These are phyloP conservation scores for Colletotrichum theobromicola DNA, from an alignment of 2,329 filamentous ascomycete species.

Conservation along the genomic window DNA sequence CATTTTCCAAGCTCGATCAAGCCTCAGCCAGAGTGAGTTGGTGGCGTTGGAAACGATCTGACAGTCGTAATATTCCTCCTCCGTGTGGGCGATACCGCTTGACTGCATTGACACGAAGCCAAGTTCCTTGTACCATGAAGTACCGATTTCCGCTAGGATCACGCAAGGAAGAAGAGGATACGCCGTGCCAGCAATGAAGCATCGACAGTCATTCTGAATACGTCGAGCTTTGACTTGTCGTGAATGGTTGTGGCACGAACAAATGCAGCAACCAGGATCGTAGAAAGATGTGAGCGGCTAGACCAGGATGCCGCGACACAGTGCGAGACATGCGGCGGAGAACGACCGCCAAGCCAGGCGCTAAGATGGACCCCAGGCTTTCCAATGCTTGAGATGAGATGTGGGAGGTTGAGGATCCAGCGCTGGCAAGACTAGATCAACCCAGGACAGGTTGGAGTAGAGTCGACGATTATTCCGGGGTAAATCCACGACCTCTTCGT, in stretches of 20 bases:
- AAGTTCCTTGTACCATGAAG: background rate
- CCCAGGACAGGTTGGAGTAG: background rate
- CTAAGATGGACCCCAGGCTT: background rate
- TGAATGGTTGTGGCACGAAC: background rate
- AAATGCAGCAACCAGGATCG: background rate
- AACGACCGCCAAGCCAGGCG: background rate
- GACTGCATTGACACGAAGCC: background rate
- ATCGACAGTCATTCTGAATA: background rate
- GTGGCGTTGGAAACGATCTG: background rate
- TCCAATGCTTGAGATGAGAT: background rate
- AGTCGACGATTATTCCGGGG: background rate
- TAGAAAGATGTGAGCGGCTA: background rate
- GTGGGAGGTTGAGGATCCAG: background rate
- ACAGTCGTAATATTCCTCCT: background rate
- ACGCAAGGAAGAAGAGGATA: background rate
- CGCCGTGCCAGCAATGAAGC: background rate
- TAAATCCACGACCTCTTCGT: background rate
- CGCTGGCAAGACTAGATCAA: background rate
- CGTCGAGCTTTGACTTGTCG: background rate
- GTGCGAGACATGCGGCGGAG: background rate
- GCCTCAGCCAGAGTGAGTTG: background rate
- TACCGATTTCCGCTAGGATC: background rate
- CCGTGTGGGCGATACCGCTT: background rate
- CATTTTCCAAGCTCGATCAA: background rate
- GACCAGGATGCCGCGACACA: slow-evolving; percentile 8